These are phyloP conservation scores for Cryptosporidium parvum DNA, from an alignment of 169 alveolate genomes.

Conservation along the genomic window DNA sequence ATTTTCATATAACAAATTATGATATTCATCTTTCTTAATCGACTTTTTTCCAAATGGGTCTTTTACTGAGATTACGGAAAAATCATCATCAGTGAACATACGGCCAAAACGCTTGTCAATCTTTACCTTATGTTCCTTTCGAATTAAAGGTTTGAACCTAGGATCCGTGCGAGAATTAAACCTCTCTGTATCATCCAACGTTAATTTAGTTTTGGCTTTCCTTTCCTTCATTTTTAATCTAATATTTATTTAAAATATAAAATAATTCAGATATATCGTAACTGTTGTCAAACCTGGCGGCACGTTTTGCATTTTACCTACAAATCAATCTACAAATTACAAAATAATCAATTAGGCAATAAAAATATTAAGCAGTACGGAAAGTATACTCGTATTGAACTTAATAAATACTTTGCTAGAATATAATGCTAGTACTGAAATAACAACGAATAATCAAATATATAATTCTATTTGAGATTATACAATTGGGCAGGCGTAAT, in stretches of 20 bases:
- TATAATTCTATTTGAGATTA: not conserved
- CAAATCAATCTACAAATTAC: too few relatives aligned
- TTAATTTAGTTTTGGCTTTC: not conserved
- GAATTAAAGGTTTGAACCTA: slow-evolving; percentile 81
- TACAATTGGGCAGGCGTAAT: slow-evolving; percentile 27
- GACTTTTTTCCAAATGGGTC: slow-evolving; percentile 84
- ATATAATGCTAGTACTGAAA: not conserved
- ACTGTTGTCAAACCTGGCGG: not conserved
- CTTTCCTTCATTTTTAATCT: not conserved
- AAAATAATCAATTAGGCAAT: not conserved
- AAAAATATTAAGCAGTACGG: not conserved
- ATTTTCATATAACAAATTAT: slow-evolving; percentile 62
- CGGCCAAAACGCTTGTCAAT: slow-evolving; percentile 84
- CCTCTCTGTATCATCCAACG: not conserved
- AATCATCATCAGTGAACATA: slow-evolving; percentile 83
- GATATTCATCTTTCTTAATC: slow-evolving; percentile 75
- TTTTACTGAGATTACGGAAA: slow-evolving; percentile 79
- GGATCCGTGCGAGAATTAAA: slow-evolving; percentile 79
- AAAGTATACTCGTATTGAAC: not conserved
- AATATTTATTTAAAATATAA: not conserved
- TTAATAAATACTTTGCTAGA: not conserved
- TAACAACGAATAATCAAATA: not conserved
- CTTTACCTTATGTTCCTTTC: slow-evolving; percentile 82
- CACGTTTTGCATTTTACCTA: not conserved
- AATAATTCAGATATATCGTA: not conserved